A percentile compares a stretch with the other conserved stretches of the same genome.
Conservation (phyloP, 139 green algal genomes). For the Chlorella sorokiniana region DNA sequence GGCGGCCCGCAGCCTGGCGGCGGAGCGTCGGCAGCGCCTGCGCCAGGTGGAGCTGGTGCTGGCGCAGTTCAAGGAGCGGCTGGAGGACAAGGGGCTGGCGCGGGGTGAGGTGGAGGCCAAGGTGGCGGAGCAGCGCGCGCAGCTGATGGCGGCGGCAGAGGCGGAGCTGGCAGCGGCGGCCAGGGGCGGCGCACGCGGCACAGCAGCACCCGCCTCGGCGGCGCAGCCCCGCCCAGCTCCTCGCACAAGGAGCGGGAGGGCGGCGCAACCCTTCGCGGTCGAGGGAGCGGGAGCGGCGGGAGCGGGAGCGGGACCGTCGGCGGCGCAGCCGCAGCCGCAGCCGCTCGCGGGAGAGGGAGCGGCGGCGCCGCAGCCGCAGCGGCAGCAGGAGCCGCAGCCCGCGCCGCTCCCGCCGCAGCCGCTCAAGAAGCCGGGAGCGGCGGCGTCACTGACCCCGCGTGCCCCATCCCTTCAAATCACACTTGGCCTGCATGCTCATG, state of each 20-base stretch:
- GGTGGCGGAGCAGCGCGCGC: slow-evolving; percentile 49
- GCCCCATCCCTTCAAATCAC: neutral
- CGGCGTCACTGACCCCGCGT: neutral
- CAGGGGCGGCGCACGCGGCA: slow-evolving; percentile 11
- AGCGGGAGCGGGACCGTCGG: slow-evolving; percentile 20
- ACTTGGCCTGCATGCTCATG: too few species aligned
- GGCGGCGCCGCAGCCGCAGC: neutral
- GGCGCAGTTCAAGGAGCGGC: slow-evolving; percentile 55
- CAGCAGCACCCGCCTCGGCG: slow-evolving; percentile 10
- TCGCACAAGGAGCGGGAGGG: slow-evolving; percentile 38
- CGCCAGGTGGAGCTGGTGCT: slow-evolving; percentile 68
- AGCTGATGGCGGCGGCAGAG: slow-evolving; percentile 60
- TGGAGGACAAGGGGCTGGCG: slow-evolving; percentile 62
- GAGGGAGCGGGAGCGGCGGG: neutral
- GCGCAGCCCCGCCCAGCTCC: slow-evolving; percentile 12
- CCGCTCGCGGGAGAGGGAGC: slow-evolving; percentile 15
- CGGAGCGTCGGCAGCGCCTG: slow-evolving; percentile 51
- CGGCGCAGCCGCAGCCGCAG: slow-evolving; percentile 2
- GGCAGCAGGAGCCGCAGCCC: neutral
- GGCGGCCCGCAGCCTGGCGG: slow-evolving; percentile 35
- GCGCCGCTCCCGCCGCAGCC: neutral
- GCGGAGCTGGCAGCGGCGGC: slow-evolving; percentile 4
- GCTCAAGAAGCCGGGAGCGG: neutral
- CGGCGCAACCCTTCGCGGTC: slow-evolving; percentile 13
- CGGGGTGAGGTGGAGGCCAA: slow-evolving; percentile 34